Base-by-base conservation (phyloP, 2,329 filamentous ascomycete genomes). In the Colletotrichum destructivum region DNA sequence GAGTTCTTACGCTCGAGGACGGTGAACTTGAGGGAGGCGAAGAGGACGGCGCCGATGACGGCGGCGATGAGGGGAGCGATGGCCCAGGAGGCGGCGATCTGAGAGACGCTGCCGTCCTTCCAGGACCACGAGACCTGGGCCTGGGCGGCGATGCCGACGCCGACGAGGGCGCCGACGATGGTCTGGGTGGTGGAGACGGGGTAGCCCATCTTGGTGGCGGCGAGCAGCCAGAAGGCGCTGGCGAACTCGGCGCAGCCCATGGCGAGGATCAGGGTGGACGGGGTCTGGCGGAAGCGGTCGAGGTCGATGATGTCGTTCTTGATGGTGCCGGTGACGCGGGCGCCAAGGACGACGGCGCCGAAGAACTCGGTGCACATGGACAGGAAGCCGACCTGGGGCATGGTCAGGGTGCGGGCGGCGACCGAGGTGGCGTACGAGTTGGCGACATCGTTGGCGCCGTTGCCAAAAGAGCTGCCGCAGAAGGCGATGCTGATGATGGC, bases 381-480 rank as follows among this genome's bases (percentile, higher is more conserved):
- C 23, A 88, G 78, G 31, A 88, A 76, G 73, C 86, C 86, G 75
- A 82, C 86, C 76, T 87, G 85, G 61, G 82, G 81, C 85, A 88
- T 87, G 49, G 84, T 85, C 75, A 88, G 81, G 47, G 86, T 87
- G 35, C 82, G 80, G 4, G 87, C 86, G 16, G 86, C 86, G 44
- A 88, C 85, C 3, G 82, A 85, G 23, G 85, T 87, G 40, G 87
- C 87, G 78, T 87, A 89, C 0, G 86, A 83, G 77, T 88, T 89
- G 42, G 69, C 63, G 49, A 73, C 71, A 69, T 73, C 71, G 69
- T 73, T 73, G 42, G 71, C 71, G 4, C 71, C 71, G 44, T 73
- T 73, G 2, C 72, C 72, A 46, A 73, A 66, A 7, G 69, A 67
- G 44, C 60, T 65, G 42, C 72, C 72, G 60, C 72, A 73, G 55